Conservation (phyloP, 2,329 filamentous ascomycete species). For the Chlorencoelia australis region DNA sequence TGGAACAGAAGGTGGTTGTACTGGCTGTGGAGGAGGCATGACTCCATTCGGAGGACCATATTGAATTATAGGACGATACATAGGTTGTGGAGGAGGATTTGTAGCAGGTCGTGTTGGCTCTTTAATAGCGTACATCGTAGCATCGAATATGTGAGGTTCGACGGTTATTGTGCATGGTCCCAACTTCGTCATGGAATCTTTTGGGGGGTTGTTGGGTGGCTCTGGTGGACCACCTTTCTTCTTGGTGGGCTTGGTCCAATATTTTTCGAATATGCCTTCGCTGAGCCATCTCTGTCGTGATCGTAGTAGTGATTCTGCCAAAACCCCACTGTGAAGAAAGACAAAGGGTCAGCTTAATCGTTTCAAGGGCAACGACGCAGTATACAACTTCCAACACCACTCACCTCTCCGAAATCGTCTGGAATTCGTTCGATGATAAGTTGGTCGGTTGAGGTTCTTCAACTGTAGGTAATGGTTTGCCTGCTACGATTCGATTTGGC, state of each 20-base stretch:
- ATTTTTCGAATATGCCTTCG: constrained; percentile 65
- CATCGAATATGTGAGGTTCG: constrained; percentile 72
- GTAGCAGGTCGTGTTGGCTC: constrained; percentile 36
- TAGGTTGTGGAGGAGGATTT: constrained; percentile 24
- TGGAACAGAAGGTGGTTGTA: constrained; percentile 29
- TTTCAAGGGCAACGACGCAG: background rate
- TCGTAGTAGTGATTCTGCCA: constrained; percentile 61
- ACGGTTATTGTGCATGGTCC: constrained; percentile 66
- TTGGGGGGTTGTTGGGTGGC: constrained; percentile 51
- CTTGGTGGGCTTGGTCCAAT: constrained; percentile 65
- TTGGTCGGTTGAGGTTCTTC: constrained; percentile 55
- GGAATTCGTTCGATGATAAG: constrained; percentile 56
- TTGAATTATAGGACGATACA: constrained; percentile 48
- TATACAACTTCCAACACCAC: constrained; percentile 4
- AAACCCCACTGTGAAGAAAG: constrained; percentile 49
- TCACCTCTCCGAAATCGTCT: constrained; percentile 64
- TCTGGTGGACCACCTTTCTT: constrained; percentile 57
- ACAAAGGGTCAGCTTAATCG: constrained; percentile 7
- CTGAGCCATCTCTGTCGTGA: constrained; percentile 66
- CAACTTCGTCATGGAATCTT: constrained; percentile 63
- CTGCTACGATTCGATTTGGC: constrained; percentile 52
- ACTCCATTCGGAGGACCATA: constrained; percentile 54
- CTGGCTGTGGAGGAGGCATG: constrained; percentile 46
- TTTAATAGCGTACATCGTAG: constrained; percentile 62
- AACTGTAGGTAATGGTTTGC: constrained; percentile 62